Base-by-base conservation (phyloP, 1,284 basidiomycete species). In the Trametes pubescens region DNA sequence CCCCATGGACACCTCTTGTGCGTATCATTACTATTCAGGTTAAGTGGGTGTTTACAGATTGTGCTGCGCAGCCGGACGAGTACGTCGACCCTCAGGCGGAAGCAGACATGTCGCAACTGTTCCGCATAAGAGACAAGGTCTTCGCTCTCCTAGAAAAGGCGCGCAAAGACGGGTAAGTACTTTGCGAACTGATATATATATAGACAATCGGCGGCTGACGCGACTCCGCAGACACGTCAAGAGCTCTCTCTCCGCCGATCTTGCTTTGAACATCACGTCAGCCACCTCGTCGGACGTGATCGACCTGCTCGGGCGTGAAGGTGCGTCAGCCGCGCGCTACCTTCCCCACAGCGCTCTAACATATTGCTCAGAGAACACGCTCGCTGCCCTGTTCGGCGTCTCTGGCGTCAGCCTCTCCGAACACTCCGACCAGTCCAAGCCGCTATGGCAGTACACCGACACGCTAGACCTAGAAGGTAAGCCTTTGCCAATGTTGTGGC, bases 321-420 rank as follows among this genome's bases (percentile, higher is more conserved):
- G 89, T 84, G 43, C 55, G 71, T 55, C 47, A 59, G 53, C 55
- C 40, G n/a, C 43, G 22, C 16, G 14, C 18, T 10, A 44, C 18
- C 47, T 6, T 21, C 13, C 55, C 22, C 14, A 6, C 13, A 32
- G 2, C 38, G 37, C 22, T 4, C 53, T 51, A 16, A 61, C 40
- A 40, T 37, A 29, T 58, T 6, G 34, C 8, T 16, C 51, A 94
- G 92, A 83, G 68, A 71, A 76, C 11, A 82, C 87, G 62, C 78
- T 95, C 34, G 88, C 88, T 69, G 88, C 86, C 0, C 78, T 95
- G 2, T 92, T 94, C 74, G 92, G 94, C 61, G 90, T 93, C 3
- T 95, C 94, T 0, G 81, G 89, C 54, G 90, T 85, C 18, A 76
- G 74, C 14, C 65, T 91, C 16, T 74, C 74, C 0, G 78, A 84